These are phyloP conservation scores for Biscogniauxia mediterranea DNA, from an alignment of 2,329 filamentous ascomycete species.

Conservation along the genomic window DNA sequence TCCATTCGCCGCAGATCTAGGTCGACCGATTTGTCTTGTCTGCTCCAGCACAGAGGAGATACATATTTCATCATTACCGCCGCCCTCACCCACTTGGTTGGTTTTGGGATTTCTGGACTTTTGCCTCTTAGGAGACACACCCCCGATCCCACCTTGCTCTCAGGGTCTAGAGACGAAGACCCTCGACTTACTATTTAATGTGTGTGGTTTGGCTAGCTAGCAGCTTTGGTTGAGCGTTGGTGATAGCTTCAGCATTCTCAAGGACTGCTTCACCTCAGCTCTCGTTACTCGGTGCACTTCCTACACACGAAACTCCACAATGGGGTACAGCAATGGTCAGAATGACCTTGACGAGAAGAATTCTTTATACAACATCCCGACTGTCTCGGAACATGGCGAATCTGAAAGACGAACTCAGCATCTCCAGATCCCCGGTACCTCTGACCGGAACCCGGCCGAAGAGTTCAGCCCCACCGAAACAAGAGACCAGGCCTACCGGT, in stretches of 20 bases:
- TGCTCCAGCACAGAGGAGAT: not conserved
- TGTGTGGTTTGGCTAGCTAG: not conserved
- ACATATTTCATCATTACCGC: not conserved
- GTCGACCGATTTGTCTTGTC: not conserved
- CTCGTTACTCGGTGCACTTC: not conserved
- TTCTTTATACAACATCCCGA: conserved; percentile 24
- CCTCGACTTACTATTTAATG: not conserved
- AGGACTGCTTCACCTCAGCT: not conserved
- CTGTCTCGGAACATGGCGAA: conserved; percentile 21
- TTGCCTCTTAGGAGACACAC: not conserved
- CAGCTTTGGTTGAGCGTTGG: not conserved
- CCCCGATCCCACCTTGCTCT: not conserved
- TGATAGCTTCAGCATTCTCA: not conserved
- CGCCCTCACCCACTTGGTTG: not conserved
- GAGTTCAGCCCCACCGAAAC: conserved; percentile 26
- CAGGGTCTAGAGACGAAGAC: not conserved
- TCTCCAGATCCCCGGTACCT: conserved; percentile 21
- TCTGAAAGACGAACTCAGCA: conserved; percentile 17
- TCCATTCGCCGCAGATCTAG: not conserved
- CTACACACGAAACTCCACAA: not conserved
- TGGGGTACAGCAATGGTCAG: not conserved
- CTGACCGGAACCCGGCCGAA: conserved; percentile 6
- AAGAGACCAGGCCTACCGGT: conserved; percentile 27
- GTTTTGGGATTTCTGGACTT: not conserved
- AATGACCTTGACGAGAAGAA: conserved; percentile 22